Evolutionary conservation across 2,329 filamentous ascomycete genomes (phyloP).

Genomic region (Aotearoamyces nothofagi): DNA sequence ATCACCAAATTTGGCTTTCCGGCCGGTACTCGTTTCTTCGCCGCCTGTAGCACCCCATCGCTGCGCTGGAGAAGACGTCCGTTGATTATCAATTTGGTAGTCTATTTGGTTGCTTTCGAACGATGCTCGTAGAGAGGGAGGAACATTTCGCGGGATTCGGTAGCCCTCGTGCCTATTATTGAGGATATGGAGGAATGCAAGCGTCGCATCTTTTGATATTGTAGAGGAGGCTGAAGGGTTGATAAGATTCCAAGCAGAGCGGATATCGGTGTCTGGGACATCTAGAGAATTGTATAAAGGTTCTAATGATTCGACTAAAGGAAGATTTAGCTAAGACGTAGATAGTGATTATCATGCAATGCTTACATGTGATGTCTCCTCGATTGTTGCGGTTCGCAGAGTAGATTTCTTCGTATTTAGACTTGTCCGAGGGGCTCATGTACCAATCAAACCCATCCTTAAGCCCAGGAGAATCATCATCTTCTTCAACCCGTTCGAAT

Average conservation of each 20-base stretch:
- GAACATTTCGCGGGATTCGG: conserved; percentile 82
- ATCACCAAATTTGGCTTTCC: conserved; percentile 95
- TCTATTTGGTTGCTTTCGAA: conserved; percentile 96
- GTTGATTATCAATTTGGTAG: conserved; percentile 75
- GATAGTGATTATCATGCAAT: neutral
- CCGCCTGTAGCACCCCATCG: conserved; percentile 69
- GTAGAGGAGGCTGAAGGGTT: conserved; percentile 73
- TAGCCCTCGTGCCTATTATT: conserved; percentile 92
- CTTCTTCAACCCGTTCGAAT: conserved; percentile 75
- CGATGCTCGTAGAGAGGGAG: conserved; percentile 74
- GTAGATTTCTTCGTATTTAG: conserved; percentile 96
- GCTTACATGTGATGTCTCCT: conserved; percentile 66
- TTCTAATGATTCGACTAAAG: conserved; percentile 57
- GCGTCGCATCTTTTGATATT: conserved; percentile 87
- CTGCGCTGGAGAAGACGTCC: conserved; percentile 43
- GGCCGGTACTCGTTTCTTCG: conserved; percentile 68
- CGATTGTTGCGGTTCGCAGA: conserved; percentile 77
- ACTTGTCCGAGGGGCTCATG: conserved; percentile 82
- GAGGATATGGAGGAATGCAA: conserved; percentile 92
- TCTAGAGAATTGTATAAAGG: conserved; percentile 74
- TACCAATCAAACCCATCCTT: conserved; percentile 99
- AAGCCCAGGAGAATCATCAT: conserved; percentile 67
- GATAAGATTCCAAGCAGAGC: conserved; percentile 92
- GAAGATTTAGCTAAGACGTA: conserved; percentile 10
- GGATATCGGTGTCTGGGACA: conserved; percentile 62